A percentile compares a stretch with the other conserved stretches of the same genome.
Conservation (phyloP, 768 basidiomycete species). For the Serendipita indica region DNA sequence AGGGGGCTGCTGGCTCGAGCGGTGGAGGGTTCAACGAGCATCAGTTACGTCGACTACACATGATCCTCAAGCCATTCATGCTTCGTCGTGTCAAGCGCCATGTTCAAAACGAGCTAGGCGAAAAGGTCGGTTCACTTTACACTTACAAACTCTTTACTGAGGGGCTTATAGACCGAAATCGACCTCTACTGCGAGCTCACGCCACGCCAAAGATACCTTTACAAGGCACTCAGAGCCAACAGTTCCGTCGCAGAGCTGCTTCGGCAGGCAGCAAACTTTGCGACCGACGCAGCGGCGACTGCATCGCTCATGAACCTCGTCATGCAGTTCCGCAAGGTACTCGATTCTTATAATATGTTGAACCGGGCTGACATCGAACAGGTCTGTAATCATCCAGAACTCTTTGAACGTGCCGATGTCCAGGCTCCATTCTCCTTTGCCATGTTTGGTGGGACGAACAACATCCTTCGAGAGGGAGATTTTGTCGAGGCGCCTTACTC, state of each 20-base stretch:
- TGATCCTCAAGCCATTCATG: constrained; percentile 99
- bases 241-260: constrained; percentile 90
- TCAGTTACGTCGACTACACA: constrained; percentile 86
- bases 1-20: constrained; percentile 77
- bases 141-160: neutral
- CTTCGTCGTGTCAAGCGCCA: constrained; percentile 89
- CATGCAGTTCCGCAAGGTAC: constrained; percentile 97
- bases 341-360: constrained; percentile 7
- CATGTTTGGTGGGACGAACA: constrained; percentile 63
- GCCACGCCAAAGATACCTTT: constrained; percentile 79
- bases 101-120: constrained; percentile 98
- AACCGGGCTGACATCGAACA: constrained; percentile 19
- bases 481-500: constrained; percentile 71
- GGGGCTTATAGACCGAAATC: constrained; percentile 63
- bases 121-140: constrained; percentile 48
- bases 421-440: constrained; percentile 85
- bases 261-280: constrained; percentile 81
- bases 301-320: constrained; percentile 97
- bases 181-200: constrained; percentile 92
- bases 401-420: constrained; percentile 95
- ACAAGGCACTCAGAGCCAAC: constrained; percentile 78
- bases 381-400: constrained; percentile 97
- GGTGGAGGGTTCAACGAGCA: constrained; percentile 87
- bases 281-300: constrained; percentile 71
- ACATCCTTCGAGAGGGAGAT: constrained; percentile 79